A percentile compares a stretch with the other conserved stretches of the same genome.
phyloP scores from a whole-genome alignment of 2,329 filamentous ascomycete genomes.

The Claviceps sp. region DNA sequence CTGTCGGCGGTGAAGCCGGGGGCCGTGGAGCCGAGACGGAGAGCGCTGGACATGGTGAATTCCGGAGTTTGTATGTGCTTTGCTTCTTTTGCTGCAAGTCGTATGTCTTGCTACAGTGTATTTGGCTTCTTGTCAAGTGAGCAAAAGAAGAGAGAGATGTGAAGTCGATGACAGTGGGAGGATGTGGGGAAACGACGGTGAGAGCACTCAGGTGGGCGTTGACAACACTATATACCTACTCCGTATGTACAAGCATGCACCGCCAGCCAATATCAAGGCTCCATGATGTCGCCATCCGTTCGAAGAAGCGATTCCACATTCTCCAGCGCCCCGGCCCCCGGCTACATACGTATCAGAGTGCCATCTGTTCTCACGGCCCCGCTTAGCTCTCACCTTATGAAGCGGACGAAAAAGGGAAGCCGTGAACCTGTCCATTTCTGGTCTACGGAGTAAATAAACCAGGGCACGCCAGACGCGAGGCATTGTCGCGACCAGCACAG shows the following conservation, averaged over 20 bases:
- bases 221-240: neutral
- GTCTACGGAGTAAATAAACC: too few relatives aligned
- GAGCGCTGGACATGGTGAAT: conserved; percentile 22
- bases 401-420: too few relatives aligned
- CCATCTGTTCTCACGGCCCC: too few relatives aligned
- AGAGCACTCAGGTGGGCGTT: neutral
- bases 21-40: conserved; percentile 53
- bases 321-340: neutral
- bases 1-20: conserved; percentile 79
- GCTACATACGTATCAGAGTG: too few relatives aligned
- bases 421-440: too few relatives aligned
- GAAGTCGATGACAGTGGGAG: neutral
- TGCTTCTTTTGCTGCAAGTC: neutral
- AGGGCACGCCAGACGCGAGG: too few relatives aligned
- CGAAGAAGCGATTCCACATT: neutral
- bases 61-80: conserved; percentile 9
- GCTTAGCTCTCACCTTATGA: too few relatives aligned
- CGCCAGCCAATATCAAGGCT: neutral
- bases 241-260: neutral
- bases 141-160: neutral
- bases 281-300: neutral
- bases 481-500: too few relatives aligned
- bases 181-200: neutral
- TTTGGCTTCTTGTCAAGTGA: neutral
- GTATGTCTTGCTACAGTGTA: too few relatives aligned